Evolutionary conservation across 2,329 filamentous ascomycete genomes (phyloP).

Genomic region (Huntiella savannae): DNA sequence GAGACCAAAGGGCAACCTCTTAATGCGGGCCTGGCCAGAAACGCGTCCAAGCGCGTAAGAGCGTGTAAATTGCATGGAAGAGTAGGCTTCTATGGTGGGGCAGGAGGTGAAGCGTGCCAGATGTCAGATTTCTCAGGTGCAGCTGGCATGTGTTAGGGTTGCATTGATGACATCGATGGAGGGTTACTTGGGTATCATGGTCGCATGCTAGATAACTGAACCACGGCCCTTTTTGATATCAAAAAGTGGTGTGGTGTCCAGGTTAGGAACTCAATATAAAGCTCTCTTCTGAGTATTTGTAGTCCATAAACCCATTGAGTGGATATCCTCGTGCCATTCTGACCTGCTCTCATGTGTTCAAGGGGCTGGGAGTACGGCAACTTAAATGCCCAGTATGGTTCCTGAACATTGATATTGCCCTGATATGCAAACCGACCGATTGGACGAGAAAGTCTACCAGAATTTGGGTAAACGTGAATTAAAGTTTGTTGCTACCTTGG

Average conservation of each 20-base stretch:
- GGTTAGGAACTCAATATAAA: neutral
- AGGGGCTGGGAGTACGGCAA: neutral
- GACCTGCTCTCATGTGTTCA: conserved; percentile 5
- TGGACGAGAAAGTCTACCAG: too few relatives aligned
- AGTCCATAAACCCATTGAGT: neutral
- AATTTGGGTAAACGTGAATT: too few relatives aligned
- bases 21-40: conserved; percentile 1
- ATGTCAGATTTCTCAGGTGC: too few relatives aligned
- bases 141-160: too few relatives aligned
- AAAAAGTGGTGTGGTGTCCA: conserved; percentile 6
- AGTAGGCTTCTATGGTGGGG: neutral
- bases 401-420: too few relatives aligned
- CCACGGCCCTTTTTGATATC: neutral
- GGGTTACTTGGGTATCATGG: too few relatives aligned
- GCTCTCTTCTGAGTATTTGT: neutral
- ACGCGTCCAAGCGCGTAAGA: conserved; percentile 7
- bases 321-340: conserved; percentile 10
- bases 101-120: too few relatives aligned
- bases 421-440: too few relatives aligned
- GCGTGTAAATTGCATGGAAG: conserved; percentile 7
- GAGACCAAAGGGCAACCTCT: conserved; percentile 8
- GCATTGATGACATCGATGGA: too few relatives aligned
- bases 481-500: too few relatives aligned
- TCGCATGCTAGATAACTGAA: neutral
- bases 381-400: too few relatives aligned